phyloP scores from a whole-genome alignment of 352 stramenopile species.

The Globisporangium splendens region DNA sequence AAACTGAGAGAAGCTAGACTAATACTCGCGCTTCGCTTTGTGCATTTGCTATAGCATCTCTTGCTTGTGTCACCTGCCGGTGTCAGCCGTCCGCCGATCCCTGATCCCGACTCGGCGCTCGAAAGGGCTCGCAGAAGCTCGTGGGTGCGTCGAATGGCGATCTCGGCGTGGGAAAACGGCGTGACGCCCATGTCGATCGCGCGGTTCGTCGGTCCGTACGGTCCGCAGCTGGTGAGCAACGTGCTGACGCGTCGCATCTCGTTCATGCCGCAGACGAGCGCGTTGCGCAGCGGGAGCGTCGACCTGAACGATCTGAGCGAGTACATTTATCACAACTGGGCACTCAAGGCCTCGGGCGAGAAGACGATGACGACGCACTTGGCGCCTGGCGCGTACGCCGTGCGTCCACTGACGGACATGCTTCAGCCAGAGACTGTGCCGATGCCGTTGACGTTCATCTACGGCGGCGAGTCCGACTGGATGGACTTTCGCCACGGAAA shows the following conservation, averaged over 20 bases:
- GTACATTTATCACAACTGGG: constrained; percentile 88
- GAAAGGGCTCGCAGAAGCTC: constrained; percentile 33
- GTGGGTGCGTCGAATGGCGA: constrained; percentile 49
- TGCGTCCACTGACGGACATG: constrained; percentile 62
- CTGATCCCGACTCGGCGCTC: constrained; percentile 32
- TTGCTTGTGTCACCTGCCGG: constrained; percentile 73
- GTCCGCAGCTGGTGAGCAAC: constrained; percentile 68
- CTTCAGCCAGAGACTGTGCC: constrained; percentile 51
- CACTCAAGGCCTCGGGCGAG: constrained; percentile 71
- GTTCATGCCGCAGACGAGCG: constrained; percentile 72
- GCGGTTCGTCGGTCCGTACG: constrained; percentile 72
- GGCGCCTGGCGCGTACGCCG: constrained; percentile 57
- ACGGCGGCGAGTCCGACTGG: constrained; percentile 77
- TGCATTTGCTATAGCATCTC: constrained; percentile 43
- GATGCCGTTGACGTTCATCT: constrained; percentile 85
- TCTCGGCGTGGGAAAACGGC: constrained; percentile 59
- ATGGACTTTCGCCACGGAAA: constrained; percentile 78
- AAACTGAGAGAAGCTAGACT: background rate
- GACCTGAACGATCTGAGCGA: constrained; percentile 58
- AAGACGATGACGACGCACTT: constrained; percentile 74
- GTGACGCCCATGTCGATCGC: constrained; percentile 77
- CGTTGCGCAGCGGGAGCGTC: constrained; percentile 62
- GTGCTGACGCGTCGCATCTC: constrained; percentile 58
- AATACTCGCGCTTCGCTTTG: background rate
- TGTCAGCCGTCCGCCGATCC: constrained; percentile 49